Conservation (phyloP, 208 protist genomes). For the Trypanosoma boissoni region DNA sequence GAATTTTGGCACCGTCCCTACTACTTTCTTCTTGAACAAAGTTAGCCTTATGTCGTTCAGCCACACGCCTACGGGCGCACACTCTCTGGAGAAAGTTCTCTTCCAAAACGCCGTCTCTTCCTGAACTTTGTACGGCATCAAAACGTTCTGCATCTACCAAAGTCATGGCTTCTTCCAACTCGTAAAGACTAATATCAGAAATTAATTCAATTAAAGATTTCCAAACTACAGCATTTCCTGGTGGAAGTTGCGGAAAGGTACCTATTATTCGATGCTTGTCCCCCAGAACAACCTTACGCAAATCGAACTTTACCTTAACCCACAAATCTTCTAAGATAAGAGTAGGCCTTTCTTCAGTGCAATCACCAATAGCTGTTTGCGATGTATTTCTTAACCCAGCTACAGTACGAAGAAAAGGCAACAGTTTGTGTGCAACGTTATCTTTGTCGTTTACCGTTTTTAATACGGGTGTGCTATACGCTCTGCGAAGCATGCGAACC, state of each 20-base stretch:
- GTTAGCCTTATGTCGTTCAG: conserved; percentile 16
- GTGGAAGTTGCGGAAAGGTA: neutral
- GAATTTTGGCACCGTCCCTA: neutral
- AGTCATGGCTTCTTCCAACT: conserved; percentile 21
- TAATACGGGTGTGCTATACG: neutral
- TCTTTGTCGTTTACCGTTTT: neutral
- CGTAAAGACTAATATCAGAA: conserved; percentile 1
- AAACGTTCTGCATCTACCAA: conserved; percentile 18
- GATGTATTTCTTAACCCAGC: conserved; percentile 5
- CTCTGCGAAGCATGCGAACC: conserved; percentile 8
- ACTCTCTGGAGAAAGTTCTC: neutral
- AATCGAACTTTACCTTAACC: conserved; percentile 12
- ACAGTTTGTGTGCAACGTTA: neutral
- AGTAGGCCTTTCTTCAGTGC: neutral
- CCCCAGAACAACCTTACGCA: neutral
- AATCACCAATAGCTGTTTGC: neutral
- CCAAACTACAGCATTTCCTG: conserved; percentile 3
- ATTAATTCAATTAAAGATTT: neutral
- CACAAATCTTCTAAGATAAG: conserved; percentile 9
- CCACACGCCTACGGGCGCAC: conserved; percentile 13
- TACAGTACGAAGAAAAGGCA: conserved; percentile 19
- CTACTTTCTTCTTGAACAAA: neutral
- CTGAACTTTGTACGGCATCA: neutral
- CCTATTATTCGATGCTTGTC: neutral
- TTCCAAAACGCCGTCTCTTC: neutral